These are phyloP conservation scores for Arthrobotrys sphaeroides DNA, from an alignment of 2,329 filamentous ascomycete species.

Conservation along the genomic window DNA sequence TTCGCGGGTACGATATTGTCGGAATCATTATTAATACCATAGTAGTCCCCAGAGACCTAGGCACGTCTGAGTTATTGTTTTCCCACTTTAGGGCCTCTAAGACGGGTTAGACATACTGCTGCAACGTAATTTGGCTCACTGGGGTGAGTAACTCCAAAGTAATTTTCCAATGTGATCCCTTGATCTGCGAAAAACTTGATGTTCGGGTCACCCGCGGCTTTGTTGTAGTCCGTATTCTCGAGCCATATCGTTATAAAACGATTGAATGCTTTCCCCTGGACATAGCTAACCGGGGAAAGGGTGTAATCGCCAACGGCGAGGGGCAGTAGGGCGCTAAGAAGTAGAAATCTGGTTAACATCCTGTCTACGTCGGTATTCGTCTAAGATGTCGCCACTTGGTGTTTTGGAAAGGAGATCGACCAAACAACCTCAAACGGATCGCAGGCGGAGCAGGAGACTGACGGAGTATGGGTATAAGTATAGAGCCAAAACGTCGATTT, in stretches of 20 bases:
- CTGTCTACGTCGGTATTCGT: too few relatives aligned
- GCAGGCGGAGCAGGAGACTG: conserved; percentile 8
- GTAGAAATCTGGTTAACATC: conserved; percentile 31
- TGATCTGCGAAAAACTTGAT: conserved; percentile 68
- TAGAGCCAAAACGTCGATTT: conserved; percentile 50
- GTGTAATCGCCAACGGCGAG: conserved; percentile 23
- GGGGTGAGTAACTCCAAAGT: conserved; percentile 74
- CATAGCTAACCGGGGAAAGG: conserved; percentile 67
- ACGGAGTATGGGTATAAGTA: conserved; percentile 55
- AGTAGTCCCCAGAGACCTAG: conserved; percentile 72
- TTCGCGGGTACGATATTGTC: conserved; percentile 70
- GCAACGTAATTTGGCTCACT: conserved; percentile 81
- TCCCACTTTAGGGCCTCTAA: neutral
- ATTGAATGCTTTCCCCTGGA: conserved; percentile 77
- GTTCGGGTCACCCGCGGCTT: conserved; percentile 71
- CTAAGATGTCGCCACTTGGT: neutral
- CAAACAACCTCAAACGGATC: conserved; percentile 47
- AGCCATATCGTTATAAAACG: conserved; percentile 78
- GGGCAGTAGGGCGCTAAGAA: conserved; percentile 17
- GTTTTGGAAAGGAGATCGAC: conserved; percentile 4
- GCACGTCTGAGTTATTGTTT: neutral
- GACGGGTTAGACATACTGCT: conserved; percentile 61
- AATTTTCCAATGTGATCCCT: conserved; percentile 71
- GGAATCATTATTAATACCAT: conserved; percentile 75
- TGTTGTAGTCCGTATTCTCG: conserved; percentile 77